Percentiles rank a stretch among this genome's conserved stretches.
Conservation (phyloP, 306 rosid genomes). For the Abrus precatorius region DNA sequence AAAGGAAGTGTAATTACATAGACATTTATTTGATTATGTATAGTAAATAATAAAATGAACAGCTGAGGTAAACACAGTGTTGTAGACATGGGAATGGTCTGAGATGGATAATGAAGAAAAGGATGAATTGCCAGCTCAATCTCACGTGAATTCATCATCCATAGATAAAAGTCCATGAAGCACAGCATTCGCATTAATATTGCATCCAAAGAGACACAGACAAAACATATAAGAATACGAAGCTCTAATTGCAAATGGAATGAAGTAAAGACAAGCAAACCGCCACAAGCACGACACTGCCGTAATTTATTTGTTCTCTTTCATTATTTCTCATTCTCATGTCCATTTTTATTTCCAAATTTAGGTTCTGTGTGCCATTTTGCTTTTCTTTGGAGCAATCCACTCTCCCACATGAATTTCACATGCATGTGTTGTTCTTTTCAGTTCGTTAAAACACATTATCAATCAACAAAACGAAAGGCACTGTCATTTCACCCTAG, state of each 20-base stretch:
- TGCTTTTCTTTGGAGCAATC: background rate
- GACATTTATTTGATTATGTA: background rate
- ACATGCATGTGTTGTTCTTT: background rate
- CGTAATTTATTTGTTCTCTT: conserved; percentile 14
- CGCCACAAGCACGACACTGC: conserved; percentile 23
- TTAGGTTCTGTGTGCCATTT: conserved; percentile 2
- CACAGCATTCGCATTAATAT: background rate
- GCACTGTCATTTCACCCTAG: background rate
- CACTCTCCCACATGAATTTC: conserved; percentile 6
- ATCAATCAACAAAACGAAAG: conserved; percentile 17
- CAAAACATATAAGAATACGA: conserved; percentile 2
- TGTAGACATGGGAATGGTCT: background rate
- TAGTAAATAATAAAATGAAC: background rate
- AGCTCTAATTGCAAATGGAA: background rate
- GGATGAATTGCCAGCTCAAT: conserved; percentile 39
- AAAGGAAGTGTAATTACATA: background rate
- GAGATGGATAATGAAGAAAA: background rate
- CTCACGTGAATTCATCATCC: conserved; percentile 27
- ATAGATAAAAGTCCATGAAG: background rate
- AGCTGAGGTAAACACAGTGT: background rate
- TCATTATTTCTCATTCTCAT: background rate
- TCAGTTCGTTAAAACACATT: conserved; percentile 40
- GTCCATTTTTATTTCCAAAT: conserved; percentile 36
- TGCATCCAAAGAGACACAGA: conserved; percentile 2
- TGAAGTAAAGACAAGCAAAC: conserved; percentile 35